These are phyloP conservation scores for Flaveria linearis DNA, from an alignment of 129 eudicot species.

Conservation along the genomic window DNA sequence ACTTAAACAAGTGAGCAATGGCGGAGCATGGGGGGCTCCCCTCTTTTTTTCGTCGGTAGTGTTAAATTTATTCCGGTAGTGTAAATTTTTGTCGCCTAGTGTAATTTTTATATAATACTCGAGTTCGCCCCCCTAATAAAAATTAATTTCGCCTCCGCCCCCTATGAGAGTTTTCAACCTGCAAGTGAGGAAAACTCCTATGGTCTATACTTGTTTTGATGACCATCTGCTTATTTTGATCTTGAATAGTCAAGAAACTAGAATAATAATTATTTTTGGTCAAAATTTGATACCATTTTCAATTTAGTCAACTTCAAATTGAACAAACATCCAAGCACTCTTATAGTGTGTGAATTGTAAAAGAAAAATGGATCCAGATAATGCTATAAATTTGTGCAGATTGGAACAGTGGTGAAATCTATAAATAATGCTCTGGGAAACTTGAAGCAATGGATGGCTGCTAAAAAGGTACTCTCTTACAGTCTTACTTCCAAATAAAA, in stretches of 20 bases:
- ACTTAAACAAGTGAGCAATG: too few species aligned
- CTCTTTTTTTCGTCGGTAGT: too few species aligned
- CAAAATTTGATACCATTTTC: background rate
- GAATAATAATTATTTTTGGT: background rate
- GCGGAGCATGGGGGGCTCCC: too few species aligned
- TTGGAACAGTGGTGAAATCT: slow-evolving; percentile 67
- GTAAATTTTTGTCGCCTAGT: too few species aligned
- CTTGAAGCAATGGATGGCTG: slow-evolving; percentile 74
- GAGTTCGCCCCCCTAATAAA: too few species aligned
- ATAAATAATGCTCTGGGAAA: slow-evolving; percentile 54
- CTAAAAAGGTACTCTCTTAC: slow-evolving; percentile 57
- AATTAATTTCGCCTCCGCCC: too few species aligned
- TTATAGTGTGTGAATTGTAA: slow-evolving; percentile 4
- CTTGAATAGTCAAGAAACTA: background rate
- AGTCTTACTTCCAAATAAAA: background rate
- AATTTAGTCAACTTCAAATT: background rate
- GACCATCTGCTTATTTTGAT: background rate
- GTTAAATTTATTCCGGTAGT: too few species aligned
- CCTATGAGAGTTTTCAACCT: too few species aligned
- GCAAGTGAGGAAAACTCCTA: too few species aligned
- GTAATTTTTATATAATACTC: too few species aligned
- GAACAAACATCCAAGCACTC: background rate
- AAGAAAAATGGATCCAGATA: slow-evolving; percentile 1
- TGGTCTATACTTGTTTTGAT: background rate
- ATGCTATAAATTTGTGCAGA: slow-evolving; percentile 44